Evolutionary conservation across 2,329 filamentous ascomycete genomes (phyloP).

Genomic region (Trichoderma sp.): DNA sequence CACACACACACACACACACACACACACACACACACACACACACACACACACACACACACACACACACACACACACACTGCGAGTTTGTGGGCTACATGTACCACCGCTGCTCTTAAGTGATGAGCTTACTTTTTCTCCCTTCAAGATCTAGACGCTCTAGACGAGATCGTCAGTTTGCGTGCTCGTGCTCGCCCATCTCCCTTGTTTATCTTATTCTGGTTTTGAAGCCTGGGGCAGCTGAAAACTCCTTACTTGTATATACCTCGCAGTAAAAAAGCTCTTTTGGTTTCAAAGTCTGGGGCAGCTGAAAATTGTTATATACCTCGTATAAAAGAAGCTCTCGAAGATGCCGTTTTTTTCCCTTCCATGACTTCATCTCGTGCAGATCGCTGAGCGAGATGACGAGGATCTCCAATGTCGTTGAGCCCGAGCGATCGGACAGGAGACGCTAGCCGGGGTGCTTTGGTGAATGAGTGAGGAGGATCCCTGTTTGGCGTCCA

Average conservation of each 20-base stretch:
- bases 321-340: background rate
- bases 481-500: conserved; percentile 8
- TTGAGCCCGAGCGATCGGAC: conserved; percentile 20
- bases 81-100: background rate
- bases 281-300: background rate
- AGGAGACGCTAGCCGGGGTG: conserved; percentile 10
- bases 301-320: background rate
- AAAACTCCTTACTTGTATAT: no score
- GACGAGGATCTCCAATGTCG: background rate
- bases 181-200: conserved; percentile 3
- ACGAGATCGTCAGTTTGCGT: background rate
- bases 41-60: no score
- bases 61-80: background rate
- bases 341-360: background rate
- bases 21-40: no score
- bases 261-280: background rate
- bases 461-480: background rate
- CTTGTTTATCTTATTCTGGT: no score
- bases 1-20: no score
- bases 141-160: background rate
- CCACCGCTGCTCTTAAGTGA: background rate
- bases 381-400: conserved; percentile 9
- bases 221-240: background rate
- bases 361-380: conserved; percentile 12
- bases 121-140: background rate